These are phyloP conservation scores for Solanum chiquidenum DNA, from an alignment of 257 asterid species.

Conservation along the genomic window DNA sequence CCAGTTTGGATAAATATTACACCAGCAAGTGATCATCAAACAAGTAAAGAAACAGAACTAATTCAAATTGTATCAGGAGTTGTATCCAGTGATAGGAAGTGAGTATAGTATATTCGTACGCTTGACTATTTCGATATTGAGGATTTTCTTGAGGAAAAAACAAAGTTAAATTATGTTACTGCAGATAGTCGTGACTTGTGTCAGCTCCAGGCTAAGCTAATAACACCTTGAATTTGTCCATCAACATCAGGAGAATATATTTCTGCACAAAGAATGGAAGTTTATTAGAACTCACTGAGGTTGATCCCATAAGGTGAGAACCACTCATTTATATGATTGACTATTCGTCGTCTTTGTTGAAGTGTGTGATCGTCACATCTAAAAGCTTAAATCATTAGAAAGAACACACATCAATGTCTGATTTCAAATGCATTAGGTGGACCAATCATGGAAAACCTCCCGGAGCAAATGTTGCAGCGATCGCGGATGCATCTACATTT, in stretches of 20 bases:
- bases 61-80: constrained; percentile 34
- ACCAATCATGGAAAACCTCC: constrained; percentile 74
- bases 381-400: not conserved
- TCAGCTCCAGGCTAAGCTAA: constrained; percentile 9
- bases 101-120: constrained; percentile 21
- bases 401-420: not conserved
- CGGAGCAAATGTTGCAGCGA: constrained; percentile 57
- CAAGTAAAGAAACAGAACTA: constrained; percentile 10
- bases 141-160: not conserved
- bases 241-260: constrained; percentile 50
- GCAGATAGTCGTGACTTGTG: not conserved
- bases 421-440: constrained; percentile 36
- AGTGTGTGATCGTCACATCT: not conserved
- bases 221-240: constrained; percentile 15
- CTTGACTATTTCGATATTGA: not conserved
- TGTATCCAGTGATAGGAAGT: constrained; percentile 47
- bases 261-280: constrained; percentile 59
- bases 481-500: constrained; percentile 46
- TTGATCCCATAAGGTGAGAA: constrained; percentile 59
- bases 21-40: constrained; percentile 15
- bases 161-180: not conserved
- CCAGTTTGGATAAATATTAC: constrained; percentile 61
- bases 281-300: constrained; percentile 40
- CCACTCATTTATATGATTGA: not conserved
- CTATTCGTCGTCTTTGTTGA: not conserved